Evolutionary conservation across 768 basidiomycete species (phyloP), one percentile per base, ranked within the genome.

Genomic region (Daedalea quercina): DNA sequence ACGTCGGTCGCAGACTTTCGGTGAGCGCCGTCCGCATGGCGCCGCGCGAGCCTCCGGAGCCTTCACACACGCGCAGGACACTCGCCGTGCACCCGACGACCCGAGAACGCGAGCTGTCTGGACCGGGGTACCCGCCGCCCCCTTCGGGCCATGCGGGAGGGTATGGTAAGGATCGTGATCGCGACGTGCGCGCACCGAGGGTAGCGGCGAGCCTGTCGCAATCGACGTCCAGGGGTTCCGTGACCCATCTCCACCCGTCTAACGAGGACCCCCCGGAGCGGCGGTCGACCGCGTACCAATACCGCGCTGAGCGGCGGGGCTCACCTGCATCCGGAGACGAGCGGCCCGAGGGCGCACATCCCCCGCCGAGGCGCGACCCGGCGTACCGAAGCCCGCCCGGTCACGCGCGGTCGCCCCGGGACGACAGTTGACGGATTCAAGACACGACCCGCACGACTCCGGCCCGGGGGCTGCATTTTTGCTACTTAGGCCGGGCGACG

Each of bases 11-110:
- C 44, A 72, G 79, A 15, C 67, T 75, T 24, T 80, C 81, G 0
- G 65, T 77, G 37, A 75, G 78, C 20, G 73, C 76, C 12, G 69
- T 68, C 34, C 75, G 81, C 37, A 62, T 78, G 49, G 82, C 84
- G 34, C 70, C 76, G 28, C 65, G 54, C 44, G 51, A 54, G 46
- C 51, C 48, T 43, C 47, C 54, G 51, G 35, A 20, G 19, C 23
- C 47, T 25, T 41, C 37, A 13, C 33, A 50, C 7, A 24, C 41
- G 26, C 47, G 47, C 33, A 49, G 19, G 47, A 3, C 47, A 6
- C 19, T 33, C 50, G 17, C 41, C 7, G 19, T 35, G n/a, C 37
- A 40, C 37, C 45, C 45, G 3, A 31, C 28, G 24, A 11, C 45
- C 12, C 28, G 25, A 4, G 43, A 43, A 20, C 49, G 49, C 24